Evolutionary conservation across 495 filamentous ascomycete genomes (phyloP).

Genomic region (Evernia prunastri): DNA sequence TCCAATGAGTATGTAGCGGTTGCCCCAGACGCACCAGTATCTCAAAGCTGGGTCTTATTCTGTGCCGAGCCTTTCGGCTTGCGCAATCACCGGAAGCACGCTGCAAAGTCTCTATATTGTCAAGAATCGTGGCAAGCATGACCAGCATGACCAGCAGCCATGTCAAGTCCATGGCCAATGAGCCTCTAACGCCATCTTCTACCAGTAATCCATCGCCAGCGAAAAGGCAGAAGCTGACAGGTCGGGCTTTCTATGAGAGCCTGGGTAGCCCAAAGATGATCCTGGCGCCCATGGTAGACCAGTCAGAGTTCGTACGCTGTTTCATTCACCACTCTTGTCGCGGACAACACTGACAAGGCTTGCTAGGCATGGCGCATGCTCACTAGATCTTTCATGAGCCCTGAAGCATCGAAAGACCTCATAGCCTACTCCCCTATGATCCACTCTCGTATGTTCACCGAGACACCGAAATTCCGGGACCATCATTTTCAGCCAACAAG

Average conservation of each 20-base stretch:
- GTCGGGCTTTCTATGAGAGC: slow-evolving; percentile 86
- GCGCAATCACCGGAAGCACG: background rate
- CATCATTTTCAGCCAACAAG: slow-evolving; percentile 69
- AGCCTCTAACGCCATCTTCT: background rate
- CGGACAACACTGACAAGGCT: slow-evolving; percentile 23
- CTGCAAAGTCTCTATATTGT: background rate
- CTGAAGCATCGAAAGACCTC: slow-evolving; percentile 49
- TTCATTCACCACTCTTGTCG: slow-evolving; percentile 2
- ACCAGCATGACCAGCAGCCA: background rate
- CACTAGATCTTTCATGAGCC: slow-evolving; percentile 77
- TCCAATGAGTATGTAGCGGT: background rate
- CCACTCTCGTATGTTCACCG: slow-evolving; percentile 76
- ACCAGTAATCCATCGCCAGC: background rate
- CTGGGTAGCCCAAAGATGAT: slow-evolving; percentile 85
- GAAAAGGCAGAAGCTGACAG: slow-evolving; percentile 55
- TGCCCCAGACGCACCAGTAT: background rate
- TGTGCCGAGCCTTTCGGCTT: background rate
- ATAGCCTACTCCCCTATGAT: slow-evolving; percentile 93
- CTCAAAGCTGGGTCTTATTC: background rate
- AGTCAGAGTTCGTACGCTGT: slow-evolving; percentile 83
- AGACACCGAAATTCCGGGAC: slow-evolving; percentile 66
- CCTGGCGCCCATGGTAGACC: slow-evolving; percentile 95
- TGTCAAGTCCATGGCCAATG: background rate
- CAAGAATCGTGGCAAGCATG: background rate
- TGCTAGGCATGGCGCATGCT: slow-evolving; percentile 88